These are phyloP conservation scores for Cladosporium sphaerospermum DNA, from an alignment of 2,329 filamentous ascomycete genomes.

Conservation along the genomic window DNA sequence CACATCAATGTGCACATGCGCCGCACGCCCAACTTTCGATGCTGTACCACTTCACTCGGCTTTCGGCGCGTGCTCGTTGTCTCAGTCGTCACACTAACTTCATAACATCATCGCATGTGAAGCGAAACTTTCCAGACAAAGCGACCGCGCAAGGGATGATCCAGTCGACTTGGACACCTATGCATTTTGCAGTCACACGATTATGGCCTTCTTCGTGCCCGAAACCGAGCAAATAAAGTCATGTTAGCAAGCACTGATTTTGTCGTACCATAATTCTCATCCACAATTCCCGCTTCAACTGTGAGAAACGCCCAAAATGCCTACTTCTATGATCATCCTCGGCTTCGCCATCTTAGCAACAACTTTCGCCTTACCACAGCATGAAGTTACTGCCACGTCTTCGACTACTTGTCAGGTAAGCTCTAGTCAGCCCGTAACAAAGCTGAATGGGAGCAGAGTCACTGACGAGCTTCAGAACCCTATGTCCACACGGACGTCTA, in stretches of 20 bases:
- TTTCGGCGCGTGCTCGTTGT: background rate
- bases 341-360: background rate
- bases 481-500: background rate
- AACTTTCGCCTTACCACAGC: background rate
- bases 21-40: too few relatives aligned
- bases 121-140: conserved; percentile 1
- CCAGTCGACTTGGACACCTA: background rate
- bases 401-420: background rate
- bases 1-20: too few relatives aligned
- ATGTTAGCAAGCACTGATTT: too few relatives aligned
- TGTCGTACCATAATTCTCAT: too few relatives aligned
- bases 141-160: conserved; percentile 3
- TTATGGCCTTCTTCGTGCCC: too few relatives aligned
- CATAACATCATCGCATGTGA: background rate
- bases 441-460: too few relatives aligned
- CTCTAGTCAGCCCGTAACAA: too few relatives aligned
- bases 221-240: too few relatives aligned
- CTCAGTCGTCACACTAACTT: background rate
- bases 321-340: background rate
- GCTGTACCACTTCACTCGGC: too few relatives aligned
- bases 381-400: background rate
- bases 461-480: background rate
- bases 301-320: background rate
- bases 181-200: background rate
- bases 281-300: too few relatives aligned